phyloP scores from a whole-genome alignment of 2,329 filamentous ascomycete genomes.

The Nemania bipapillata region DNA sequence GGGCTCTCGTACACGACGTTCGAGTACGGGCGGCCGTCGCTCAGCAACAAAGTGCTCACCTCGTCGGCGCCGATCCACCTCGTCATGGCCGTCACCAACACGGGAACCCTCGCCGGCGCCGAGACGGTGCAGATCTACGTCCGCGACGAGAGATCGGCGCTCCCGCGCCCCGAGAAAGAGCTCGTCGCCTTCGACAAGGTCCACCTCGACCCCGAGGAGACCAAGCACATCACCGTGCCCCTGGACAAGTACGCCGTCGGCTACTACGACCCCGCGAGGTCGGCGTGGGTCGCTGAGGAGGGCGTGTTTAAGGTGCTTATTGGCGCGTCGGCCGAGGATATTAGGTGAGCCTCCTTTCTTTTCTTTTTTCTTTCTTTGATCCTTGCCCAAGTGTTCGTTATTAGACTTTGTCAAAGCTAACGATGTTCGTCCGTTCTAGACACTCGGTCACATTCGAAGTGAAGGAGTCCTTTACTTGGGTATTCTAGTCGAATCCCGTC shows the following conservation, averaged over 20 bases:
- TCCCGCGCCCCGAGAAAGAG: conserved; percentile 76
- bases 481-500: conserved; percentile 58
- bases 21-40: conserved; percentile 67
- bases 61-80: conserved; percentile 57
- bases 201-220: conserved; percentile 66
- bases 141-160: conserved; percentile 68
- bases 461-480: conserved; percentile 72
- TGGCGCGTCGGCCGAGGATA: conserved; percentile 71
- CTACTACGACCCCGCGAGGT: conserved; percentile 70
- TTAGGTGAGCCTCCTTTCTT: conserved; percentile 61
- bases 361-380: too few species aligned
- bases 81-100: conserved; percentile 64
- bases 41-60: conserved; percentile 57
- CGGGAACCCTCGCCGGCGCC: conserved; percentile 65
- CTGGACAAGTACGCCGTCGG: conserved; percentile 64
- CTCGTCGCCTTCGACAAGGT: conserved; percentile 76
- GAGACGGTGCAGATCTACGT: conserved; percentile 77
- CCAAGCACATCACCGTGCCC: conserved; percentile 59
- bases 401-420: conserved; percentile 28
- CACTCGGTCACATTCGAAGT: conserved; percentile 66
- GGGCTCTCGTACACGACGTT: conserved; percentile 79
- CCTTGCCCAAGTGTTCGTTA: too few species aligned
- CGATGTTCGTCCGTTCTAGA: conserved; percentile 51
- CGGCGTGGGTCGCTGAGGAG: conserved; percentile 73
- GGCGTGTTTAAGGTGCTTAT: conserved; percentile 70